Percentiles rank a stretch among this genome's conserved stretches.
Conservation (phyloP, 2,329 filamentous ascomycete species). For the Cladosporium colombiae region DNA sequence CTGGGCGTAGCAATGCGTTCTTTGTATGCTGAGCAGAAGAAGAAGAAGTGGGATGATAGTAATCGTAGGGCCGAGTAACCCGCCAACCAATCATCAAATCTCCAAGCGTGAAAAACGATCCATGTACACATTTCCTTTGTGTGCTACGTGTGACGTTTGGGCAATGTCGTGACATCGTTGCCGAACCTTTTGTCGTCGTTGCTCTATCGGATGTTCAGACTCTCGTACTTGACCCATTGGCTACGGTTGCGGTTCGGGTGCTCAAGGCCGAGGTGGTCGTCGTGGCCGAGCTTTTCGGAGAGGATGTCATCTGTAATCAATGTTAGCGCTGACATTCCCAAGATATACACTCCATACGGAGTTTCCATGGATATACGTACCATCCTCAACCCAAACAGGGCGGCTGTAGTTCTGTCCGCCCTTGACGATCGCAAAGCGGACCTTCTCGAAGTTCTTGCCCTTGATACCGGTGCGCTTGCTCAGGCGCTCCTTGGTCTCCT, state of each 20-base stretch:
- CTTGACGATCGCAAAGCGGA: constrained; percentile 86
- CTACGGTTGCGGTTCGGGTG: constrained; percentile 63
- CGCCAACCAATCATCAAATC: neutral
- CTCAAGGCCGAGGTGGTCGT: constrained; percentile 56
- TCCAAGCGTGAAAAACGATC: neutral
- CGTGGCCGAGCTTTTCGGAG: constrained; percentile 44
- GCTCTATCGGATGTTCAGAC: constrained; percentile 61
- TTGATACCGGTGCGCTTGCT: constrained; percentile 92
- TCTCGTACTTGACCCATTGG: constrained; percentile 62
- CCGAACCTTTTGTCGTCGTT: neutral
- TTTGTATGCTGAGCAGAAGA: neutral
- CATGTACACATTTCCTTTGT: neutral
- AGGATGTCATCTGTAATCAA: constrained; percentile 46
- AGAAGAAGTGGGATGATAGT: neutral
- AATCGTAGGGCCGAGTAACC: neutral
- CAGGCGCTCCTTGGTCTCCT: constrained; percentile 89
- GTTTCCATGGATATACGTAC: constrained; percentile 49
- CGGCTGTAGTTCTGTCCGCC: constrained; percentile 67
- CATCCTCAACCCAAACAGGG: constrained; percentile 81
- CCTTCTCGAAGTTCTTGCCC: constrained; percentile 97
- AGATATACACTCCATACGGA: neutral
- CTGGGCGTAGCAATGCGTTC: neutral
- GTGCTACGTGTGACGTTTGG: neutral
- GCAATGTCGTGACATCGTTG: neutral
- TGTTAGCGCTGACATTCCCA: neutral